Percentiles rank a stretch among this genome's conserved stretches.
Conservation (phyloP, 164 flowering plant species). For the Macadamia tetraphylla region DNA sequence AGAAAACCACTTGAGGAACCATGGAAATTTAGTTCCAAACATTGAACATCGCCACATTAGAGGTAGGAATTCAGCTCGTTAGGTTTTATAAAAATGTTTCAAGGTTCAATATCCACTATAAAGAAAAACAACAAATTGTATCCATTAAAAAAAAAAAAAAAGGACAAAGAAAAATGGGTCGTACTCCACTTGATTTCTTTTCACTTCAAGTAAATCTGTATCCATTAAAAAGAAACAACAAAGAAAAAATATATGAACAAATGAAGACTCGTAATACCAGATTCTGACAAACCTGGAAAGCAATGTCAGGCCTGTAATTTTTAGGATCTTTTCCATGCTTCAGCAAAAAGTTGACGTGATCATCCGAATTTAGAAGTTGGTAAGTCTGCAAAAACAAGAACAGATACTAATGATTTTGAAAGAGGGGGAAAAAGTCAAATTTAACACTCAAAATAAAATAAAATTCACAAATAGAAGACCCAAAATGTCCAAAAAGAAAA, state of each 20-base stretch:
- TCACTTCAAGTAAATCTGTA: no score
- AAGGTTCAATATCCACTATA: neutral
- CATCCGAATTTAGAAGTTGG: slow-evolving; percentile 76
- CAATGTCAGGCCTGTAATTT: slow-evolving; percentile 86
- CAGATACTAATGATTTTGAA: neutral
- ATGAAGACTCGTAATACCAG: neutral
- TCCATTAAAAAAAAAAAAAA: no score
- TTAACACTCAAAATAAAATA: neutral
- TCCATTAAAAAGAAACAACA: no score
- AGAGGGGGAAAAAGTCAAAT: no score
- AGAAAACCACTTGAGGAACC: no score
- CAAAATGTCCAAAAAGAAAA: neutral
- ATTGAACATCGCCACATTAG: no score
- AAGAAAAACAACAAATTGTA: no score
- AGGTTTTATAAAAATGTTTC: neutral
- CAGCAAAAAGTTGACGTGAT: slow-evolving; percentile 62
- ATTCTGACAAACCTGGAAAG: slow-evolving; percentile 58
- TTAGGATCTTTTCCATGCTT: slow-evolving; percentile 62
- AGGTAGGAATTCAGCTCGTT: neutral
- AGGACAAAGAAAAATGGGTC: no score
- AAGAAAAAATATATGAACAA: neutral
- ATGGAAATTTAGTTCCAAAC: no score
- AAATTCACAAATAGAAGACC: neutral
- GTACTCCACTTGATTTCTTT: no score
- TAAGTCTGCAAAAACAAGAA: slow-evolving; percentile 35